These are phyloP conservation scores for Boletellus sp. DNA, from an alignment of 768 basidiomycete genomes.

Conservation along the genomic window DNA sequence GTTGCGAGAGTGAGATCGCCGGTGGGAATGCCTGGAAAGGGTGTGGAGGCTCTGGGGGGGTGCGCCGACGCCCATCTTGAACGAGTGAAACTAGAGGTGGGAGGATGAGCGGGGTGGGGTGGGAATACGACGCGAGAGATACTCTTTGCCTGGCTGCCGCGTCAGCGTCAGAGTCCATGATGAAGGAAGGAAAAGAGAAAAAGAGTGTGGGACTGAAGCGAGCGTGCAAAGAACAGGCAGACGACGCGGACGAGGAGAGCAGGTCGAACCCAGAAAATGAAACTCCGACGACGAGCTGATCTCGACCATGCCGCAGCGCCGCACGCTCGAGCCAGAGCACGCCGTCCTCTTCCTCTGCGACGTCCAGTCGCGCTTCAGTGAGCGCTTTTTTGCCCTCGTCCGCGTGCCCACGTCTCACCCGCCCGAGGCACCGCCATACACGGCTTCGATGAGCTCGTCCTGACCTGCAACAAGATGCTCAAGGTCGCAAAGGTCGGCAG, in stretches of 20 bases:
- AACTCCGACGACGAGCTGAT: conserved; percentile 24
- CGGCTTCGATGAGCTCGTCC: conserved; percentile 66
- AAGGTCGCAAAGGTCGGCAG: conserved; percentile 61
- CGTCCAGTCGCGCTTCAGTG: conserved; percentile 74
- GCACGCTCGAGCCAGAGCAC: conserved; percentile 35
- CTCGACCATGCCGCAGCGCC: no score
- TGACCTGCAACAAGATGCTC: conserved; percentile 72
- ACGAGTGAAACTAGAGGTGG: conserved; percentile 60
- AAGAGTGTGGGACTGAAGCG: conserved; percentile 19
- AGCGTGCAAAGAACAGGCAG: conserved; percentile 33
- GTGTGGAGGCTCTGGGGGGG: conserved; percentile 37
- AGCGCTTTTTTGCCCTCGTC: conserved; percentile 11
- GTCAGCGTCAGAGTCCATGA: conserved; percentile 41
- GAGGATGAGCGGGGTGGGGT: neutral
- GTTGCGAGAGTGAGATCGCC: conserved; percentile 65
- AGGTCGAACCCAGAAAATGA: neutral
- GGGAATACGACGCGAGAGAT: neutral
- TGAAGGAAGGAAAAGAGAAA: conserved; percentile 18
- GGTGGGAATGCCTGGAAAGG: conserved; percentile 33
- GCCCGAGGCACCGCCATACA: conserved; percentile 51
- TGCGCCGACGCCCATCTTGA: conserved; percentile 56
- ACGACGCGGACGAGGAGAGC: conserved; percentile 25
- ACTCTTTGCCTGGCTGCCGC: conserved; percentile 42
- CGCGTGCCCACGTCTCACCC: neutral
- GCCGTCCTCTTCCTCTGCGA: conserved; percentile 80